Base-by-base conservation (phyloP, 2,329 filamentous ascomycete species). In the Ophiosphaerella herpotricha region DNA sequence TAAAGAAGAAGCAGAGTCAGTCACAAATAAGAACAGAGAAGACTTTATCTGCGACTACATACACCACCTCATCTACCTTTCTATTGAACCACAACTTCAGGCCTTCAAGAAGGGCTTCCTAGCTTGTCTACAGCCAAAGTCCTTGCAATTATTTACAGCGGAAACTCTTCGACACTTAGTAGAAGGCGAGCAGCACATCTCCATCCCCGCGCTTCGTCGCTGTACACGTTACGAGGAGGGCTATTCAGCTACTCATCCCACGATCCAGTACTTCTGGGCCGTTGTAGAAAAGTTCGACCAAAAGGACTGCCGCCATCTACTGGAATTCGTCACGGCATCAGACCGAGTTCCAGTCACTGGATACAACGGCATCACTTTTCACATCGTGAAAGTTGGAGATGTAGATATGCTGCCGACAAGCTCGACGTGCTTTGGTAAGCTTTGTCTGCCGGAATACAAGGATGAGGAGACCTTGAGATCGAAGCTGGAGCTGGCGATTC, bases 261-360 rank as follows among this genome's bases (percentile, higher is more conserved):
- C 87, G 1, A 85, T 99, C 36, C 77, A 79, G 21, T 84, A 89
- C 60, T 97, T 99, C 70, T 99, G 94, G 94, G 80, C 80, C 11
- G 82, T 97, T 7, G 88, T 96, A 1, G 82, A 82, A 57, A 73
- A 70, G 32, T 94, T 84, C 66, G 80, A 85, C 51, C 80, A 87
- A 13, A 79, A 82, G 38, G 88, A 92, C 79, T 88, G 88, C 73
- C 83, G 85, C 44, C 85, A 84, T 63, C 76, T 99, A 31, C 80
- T 99, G 29, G 91, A 97, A 70, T 99, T 99, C 66, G 92, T 99
- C 26, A 99, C 94, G 12, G 93, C 93, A 0, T 93, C 87, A 62
- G 92, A 97, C 67, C 83, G 94, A 2, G 84, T 97, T 2, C 94
- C 94, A 0, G 89, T 96, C 0, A 91, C 90, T 16, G 94, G 94